These are phyloP conservation scores for Batrachochytrium dendrobatidis DNA, from an alignment of 371 early-diverging fungal genomes.

Conservation along the genomic window DNA sequence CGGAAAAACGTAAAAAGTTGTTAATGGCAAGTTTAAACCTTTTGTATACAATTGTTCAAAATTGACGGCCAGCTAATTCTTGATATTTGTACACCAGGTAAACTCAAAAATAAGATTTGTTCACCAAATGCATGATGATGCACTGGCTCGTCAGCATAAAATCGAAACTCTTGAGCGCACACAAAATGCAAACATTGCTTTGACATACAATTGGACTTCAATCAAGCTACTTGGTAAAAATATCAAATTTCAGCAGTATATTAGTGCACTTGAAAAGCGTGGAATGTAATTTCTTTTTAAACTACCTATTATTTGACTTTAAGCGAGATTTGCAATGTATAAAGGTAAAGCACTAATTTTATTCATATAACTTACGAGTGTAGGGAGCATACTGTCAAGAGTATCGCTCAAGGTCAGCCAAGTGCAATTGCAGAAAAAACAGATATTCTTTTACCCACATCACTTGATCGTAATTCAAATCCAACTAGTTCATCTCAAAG, in stretches of 20 bases:
- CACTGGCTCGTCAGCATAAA: background rate
- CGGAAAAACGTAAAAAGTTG: background rate
- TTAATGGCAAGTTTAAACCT: background rate
- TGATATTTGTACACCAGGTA: background rate
- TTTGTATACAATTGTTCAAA: background rate
- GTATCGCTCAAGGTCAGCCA: too few species aligned
- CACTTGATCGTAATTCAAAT: too few species aligned
- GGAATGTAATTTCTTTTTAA: background rate
- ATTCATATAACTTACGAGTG: too few species aligned
- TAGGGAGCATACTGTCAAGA: too few species aligned
- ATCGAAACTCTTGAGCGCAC: too few species aligned
- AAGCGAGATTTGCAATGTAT: too few species aligned
- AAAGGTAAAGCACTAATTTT: too few species aligned
- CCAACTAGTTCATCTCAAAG: too few species aligned
- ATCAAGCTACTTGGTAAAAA: conserved; percentile 1
- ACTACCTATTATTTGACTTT: too few species aligned
- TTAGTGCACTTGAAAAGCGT: background rate
- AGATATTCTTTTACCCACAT: too few species aligned
- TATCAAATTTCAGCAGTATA: background rate
- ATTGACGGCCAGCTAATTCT: background rate
- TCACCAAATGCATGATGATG: background rate
- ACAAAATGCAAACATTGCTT: background rate
- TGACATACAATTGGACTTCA: background rate
- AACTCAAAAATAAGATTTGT: background rate
- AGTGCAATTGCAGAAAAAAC: too few species aligned